Conservation (phyloP, 2,329 filamentous ascomycete species). For the Basipetospora chlamydospora region DNA sequence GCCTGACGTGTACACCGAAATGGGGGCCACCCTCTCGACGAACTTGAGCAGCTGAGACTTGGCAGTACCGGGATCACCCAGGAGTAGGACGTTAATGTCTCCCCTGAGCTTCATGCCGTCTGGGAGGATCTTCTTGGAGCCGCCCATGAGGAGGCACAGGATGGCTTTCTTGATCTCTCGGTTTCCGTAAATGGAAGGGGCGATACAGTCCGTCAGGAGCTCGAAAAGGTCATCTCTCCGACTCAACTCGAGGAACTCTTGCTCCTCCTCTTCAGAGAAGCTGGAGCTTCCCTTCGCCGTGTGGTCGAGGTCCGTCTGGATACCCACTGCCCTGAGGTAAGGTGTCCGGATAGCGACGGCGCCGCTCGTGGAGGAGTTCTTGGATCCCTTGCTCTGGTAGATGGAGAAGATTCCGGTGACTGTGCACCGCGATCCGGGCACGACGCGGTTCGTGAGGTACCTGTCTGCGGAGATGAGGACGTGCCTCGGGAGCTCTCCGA, state of each 20-base stretch:
- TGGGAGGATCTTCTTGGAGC: constrained; percentile 94
- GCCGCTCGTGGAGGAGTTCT: constrained; percentile 96
- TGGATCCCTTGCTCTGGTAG: constrained; percentile 79
- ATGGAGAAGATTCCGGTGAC: constrained; percentile 98
- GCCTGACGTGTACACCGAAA: constrained; percentile 68
- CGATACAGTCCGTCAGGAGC: constrained; percentile 74
- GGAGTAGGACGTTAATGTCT: constrained; percentile 93
- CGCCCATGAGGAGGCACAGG: constrained; percentile 86
- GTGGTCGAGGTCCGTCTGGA: constrained; percentile 54
- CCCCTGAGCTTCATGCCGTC: constrained; percentile 91
- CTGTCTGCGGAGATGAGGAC: constrained; percentile 95
- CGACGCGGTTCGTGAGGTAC: constrained; percentile 93
- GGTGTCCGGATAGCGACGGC: constrained; percentile 67
- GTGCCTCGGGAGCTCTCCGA: constrained; percentile 96
- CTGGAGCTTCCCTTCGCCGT: constrained; percentile 79
- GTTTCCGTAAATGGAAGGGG: constrained; percentile 93
- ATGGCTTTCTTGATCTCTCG: constrained; percentile 99
- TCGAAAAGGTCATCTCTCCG: constrained; percentile 82
- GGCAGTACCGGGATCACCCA: constrained; percentile 89
- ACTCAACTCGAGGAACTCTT: constrained; percentile 71
- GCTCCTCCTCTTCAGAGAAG: constrained; percentile 73
- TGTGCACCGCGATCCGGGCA: constrained; percentile 89
- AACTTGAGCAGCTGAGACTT: constrained; percentile 94
- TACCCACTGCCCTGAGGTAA: constrained; percentile 34
- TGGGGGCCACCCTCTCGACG: constrained; percentile 92